Conservation (phyloP, 176 grass and related monocot genomes). For the Cocos nucifera region DNA sequence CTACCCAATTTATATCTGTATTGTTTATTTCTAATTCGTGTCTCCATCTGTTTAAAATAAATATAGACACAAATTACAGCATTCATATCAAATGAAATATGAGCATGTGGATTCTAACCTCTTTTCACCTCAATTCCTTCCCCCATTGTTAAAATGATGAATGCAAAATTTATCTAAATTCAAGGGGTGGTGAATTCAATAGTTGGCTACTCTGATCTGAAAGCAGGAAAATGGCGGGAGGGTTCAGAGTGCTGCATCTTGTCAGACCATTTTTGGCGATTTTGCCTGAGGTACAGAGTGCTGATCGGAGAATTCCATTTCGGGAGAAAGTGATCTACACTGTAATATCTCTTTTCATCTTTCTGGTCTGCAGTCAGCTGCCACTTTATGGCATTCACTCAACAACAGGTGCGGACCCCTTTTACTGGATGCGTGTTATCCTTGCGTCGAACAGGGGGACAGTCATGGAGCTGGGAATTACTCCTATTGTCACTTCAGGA, state of each 20-base stretch:
- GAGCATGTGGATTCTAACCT: no score
- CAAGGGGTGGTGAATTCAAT: no score
- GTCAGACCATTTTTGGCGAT: constrained; percentile 88
- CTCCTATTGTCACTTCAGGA: constrained; percentile 91
- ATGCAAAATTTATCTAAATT: no score
- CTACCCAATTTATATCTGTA: no score
- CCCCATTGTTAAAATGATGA: no score
- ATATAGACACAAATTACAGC: no score
- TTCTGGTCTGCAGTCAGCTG: constrained; percentile 91
- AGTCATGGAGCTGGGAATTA: constrained; percentile 97
- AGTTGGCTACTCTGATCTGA: no score
- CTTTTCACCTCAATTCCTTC: no score
- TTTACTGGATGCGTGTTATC: constrained; percentile 97
- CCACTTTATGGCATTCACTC: constrained; percentile 96
- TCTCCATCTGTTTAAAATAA: no score
- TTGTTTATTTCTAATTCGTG: no score
- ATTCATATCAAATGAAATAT: no score
- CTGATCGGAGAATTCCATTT: constrained; percentile 90
- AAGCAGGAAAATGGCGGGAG: constrained; percentile 48
- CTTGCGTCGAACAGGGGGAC: constrained; percentile 89
- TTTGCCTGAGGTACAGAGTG: constrained; percentile 85
- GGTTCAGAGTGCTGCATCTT: constrained; percentile 88
- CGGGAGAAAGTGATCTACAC: constrained; percentile 94
- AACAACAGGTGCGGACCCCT: constrained; percentile 88
- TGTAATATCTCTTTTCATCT: constrained; percentile 92